Evolutionary conservation across 108 stramenopile genomes (phyloP), one percentile per base, ranked within the genome.

Genomic region (Pseudonitzschia delicatissima): DNA sequence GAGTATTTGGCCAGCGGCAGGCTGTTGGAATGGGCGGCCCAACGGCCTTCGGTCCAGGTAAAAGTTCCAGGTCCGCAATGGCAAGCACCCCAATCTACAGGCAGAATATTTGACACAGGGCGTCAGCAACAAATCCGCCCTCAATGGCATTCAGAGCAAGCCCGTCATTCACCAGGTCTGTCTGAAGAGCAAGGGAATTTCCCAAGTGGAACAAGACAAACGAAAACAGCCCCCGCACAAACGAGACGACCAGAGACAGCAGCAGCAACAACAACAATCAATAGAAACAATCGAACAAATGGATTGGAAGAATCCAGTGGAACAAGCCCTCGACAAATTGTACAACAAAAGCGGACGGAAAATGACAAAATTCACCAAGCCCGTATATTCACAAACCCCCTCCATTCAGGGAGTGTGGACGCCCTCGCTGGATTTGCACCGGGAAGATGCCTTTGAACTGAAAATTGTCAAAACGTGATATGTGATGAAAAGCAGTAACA

Each of bases 361-460:
- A 72, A 90, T 90, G 63, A 85, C 69, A 13, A 79, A 86, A 68
- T 78, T 93, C 59, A 82, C 80, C 25, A 75, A 77, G 40, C 88
- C 92, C 7, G 82, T 93, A 5, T 73, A 80, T 64, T 83, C 88
- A 33, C 75, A 85, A 59, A 87, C 83, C 8, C 83, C 86, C 4
- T 83, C 82, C 63, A 69, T 88, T 40, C 92, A 93, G 72, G 92
- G 92, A 33, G 78, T 93, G 27, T 93, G 92, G 92, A 93, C 92
- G 18, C 92, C 92, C 27, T 80, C 86, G 77, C 76, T 93, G 74
- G 71, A 82, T 65, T 50, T 83, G 50, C 68, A 79, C 31, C 42
- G 37, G 17, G 42, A 7, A 2, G 2, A n/a, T 3, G 42, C 3
- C 42, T 44, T 44, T 44, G 42, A 7, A 2, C 42, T 44, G 17